Percentiles rank a stretch among this genome's conserved stretches.
These are phyloP conservation scores for Fusarium nisikadoi DNA, from an alignment of 2,329 filamentous ascomycete genomes.

Conservation along the genomic window DNA sequence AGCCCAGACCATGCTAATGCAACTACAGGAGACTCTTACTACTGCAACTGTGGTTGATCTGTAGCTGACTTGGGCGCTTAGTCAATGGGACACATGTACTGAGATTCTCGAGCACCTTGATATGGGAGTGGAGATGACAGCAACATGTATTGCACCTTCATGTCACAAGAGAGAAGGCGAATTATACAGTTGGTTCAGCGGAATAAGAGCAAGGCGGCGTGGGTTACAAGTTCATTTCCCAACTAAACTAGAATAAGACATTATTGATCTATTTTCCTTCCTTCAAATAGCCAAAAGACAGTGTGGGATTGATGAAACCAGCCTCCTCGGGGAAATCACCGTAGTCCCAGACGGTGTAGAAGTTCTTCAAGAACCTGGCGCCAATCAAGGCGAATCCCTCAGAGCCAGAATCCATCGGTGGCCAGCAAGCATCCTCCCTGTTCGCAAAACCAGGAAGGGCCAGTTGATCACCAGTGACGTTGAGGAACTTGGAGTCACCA, in stretches of 20 bases:
- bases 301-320: background rate
- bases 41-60: background rate
- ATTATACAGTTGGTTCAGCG: rapidly evolving
- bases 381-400: slow-evolving; percentile 48
- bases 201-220: rapidly evolving
- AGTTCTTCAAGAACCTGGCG: slow-evolving; percentile 42
- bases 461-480: slow-evolving; percentile 48
- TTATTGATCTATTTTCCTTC: background rate
- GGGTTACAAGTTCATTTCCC: rapidly evolving
- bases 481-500: slow-evolving; percentile 39
- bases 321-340: slow-evolving; percentile 24
- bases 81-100: rapidly evolving
- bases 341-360: slow-evolving; percentile 51
- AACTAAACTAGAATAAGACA: rapidly evolving
- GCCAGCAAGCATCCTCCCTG: slow-evolving; percentile 49
- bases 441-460: slow-evolving; percentile 48
- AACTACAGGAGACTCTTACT: background rate
- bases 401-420: slow-evolving; percentile 45
- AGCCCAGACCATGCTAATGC: rapidly evolving
- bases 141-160: rapidly evolving
- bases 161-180: rapidly evolving
- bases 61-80: rapidly evolving
- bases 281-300: slow-evolving; percentile 44
- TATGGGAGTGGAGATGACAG: rapidly evolving
- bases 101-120: rapidly evolving